A percentile compares a stretch with the other conserved stretches of the same genome.
These are phyloP conservation scores for Hymenoscyphus scutula DNA, from an alignment of 2,329 filamentous ascomycete species.

Conservation along the genomic window DNA sequence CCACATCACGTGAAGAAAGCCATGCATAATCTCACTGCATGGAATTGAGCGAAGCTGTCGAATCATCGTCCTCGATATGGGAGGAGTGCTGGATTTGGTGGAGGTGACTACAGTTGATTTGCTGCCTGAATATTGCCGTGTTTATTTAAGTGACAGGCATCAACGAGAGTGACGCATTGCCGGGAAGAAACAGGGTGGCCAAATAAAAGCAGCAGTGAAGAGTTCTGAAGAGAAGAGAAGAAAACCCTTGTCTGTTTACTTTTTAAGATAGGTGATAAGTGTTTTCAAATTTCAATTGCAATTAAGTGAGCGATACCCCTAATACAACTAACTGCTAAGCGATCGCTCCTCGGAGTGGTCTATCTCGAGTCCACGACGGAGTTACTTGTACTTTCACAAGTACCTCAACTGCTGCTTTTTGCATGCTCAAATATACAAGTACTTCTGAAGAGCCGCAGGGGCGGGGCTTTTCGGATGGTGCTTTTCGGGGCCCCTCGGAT, in stretches of 20 bases:
- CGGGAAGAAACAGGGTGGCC: neutral
- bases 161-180: neutral
- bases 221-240: too few relatives aligned
- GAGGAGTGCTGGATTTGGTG: neutral
- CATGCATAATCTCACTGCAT: neutral
- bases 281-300: too few relatives aligned
- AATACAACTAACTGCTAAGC: too few relatives aligned
- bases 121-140: neutral
- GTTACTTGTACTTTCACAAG: neutral
- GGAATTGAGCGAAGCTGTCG: neutral
- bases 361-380: too few relatives aligned
- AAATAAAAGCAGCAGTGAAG: neutral
- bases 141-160: neutral
- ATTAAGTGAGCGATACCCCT: too few relatives aligned
- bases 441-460: slow-evolving; percentile 1
- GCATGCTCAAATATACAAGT: neutral
- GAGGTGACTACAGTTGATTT: neutral
- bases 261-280: too few relatives aligned
- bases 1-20: neutral
- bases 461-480: neutral
- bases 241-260: too few relatives aligned
- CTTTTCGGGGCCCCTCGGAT: too few relatives aligned
- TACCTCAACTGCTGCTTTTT: neutral
- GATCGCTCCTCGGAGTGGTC: too few relatives aligned
- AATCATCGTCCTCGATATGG: neutral